Percentiles rank a stretch among this genome's conserved stretches.
These are phyloP conservation scores for Hyphopichia buzzinii DNA, from an alignment of 1,139 yeast genomes.

Conservation along the genomic window DNA sequence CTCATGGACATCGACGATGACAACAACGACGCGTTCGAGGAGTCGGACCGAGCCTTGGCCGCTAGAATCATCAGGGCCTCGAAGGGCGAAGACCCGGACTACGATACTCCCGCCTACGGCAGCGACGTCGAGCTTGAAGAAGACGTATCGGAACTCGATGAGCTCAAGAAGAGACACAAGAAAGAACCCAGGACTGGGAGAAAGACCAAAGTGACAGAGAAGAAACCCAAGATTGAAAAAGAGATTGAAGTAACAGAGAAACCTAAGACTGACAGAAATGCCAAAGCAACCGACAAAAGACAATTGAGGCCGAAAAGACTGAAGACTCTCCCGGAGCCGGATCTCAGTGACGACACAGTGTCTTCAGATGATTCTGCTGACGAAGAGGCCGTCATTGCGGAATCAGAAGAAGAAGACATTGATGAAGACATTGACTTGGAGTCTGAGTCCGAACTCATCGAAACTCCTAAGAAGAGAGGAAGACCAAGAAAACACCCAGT, in stretches of 20 bases:
- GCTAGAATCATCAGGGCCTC: constrained; percentile 37
- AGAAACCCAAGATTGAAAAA: no score
- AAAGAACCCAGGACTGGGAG: constrained; percentile 12
- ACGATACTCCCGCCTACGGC: constrained; percentile 19
- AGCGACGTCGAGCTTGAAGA: constrained; percentile 33
- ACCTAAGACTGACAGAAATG: no score
- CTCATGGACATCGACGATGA: constrained; percentile 28
- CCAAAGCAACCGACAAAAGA: no score
- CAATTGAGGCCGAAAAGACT: no score
- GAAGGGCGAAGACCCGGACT: constrained; percentile 7
- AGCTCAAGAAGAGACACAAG: constrained; percentile 1
- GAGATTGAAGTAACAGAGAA: not conserved
- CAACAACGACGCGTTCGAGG: constrained; percentile 24
- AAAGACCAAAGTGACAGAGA: constrained; percentile 7
- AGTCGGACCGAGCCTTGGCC: constrained; percentile 46
- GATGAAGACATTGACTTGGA: constrained; percentile 9
- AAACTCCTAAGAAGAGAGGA: constrained; percentile 3
- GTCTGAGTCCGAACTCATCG: constrained; percentile 5
- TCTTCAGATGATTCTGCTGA: not conserved
- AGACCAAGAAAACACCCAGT: constrained; percentile 7
- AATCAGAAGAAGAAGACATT: constrained; percentile 6
- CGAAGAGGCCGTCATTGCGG: not conserved
- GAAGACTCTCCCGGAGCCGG: no score
- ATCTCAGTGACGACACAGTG: no score
- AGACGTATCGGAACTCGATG: constrained; percentile 15